Percentiles rank a stretch among this genome's conserved stretches.
These are phyloP conservation scores for Hypoxylon perforatum DNA, from an alignment of 495 filamentous ascomycete species.

Conservation along the genomic window DNA sequence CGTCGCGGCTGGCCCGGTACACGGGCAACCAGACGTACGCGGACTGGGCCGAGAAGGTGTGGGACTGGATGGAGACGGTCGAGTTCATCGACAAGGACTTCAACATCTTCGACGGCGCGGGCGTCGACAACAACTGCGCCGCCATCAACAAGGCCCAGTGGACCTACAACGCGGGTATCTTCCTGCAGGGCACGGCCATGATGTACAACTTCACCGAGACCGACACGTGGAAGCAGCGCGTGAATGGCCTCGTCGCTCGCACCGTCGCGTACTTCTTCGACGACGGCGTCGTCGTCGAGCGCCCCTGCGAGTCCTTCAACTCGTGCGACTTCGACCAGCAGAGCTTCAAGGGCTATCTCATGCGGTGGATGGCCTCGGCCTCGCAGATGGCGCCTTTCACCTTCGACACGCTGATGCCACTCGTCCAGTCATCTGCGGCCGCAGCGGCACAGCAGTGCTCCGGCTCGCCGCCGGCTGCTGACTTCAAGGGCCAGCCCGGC, in stretches of 20 bases:
- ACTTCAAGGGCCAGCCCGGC: conserved; percentile 58
- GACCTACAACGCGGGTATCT: conserved; percentile 81
- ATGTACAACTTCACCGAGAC: conserved; percentile 78
- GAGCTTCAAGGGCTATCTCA: conserved; percentile 80
- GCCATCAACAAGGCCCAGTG: conserved; percentile 73
- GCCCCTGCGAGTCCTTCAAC: conserved; percentile 72
- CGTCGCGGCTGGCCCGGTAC: conserved; percentile 77
- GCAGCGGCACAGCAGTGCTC: conserved; percentile 73
- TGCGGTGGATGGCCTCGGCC: conserved; percentile 74
- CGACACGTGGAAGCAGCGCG: conserved; percentile 67
- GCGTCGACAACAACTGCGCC: conserved; percentile 66
- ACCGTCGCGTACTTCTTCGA: conserved; percentile 68
- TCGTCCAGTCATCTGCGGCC: conserved; percentile 64
- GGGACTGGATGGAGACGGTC: conserved; percentile 71
- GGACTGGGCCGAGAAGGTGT: conserved; percentile 77
- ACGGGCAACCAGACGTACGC: conserved; percentile 81
- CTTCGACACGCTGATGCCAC: conserved; percentile 63
- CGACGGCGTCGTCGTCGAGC: conserved; percentile 71
- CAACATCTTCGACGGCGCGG: conserved; percentile 75
- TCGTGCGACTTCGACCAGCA: conserved; percentile 78
- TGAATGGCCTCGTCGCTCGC: conserved; percentile 65
- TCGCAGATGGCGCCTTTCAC: conserved; percentile 75
- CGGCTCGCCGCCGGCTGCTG: conserved; percentile 61
- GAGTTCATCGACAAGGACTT: conserved; percentile 71
- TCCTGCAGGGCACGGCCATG: conserved; percentile 75